Percentiles rank a stretch among this genome's conserved stretches.
Evolutionary conservation across 176 grass and related monocot genomes (phyloP).

Genomic region (Rhynchospora breviuscula): DNA sequence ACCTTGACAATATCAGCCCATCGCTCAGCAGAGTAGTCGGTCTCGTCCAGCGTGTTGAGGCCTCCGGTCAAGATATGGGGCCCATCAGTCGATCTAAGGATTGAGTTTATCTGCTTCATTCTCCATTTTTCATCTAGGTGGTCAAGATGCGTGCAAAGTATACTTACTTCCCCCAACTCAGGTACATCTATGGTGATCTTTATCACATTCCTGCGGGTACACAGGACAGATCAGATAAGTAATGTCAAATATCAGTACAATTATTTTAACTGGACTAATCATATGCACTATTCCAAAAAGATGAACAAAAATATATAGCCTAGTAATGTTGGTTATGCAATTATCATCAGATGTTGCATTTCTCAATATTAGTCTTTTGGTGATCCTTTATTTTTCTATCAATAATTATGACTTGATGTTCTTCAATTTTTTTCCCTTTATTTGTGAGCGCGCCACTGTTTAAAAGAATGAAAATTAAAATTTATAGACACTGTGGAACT

Average conservation of each 20-base stretch:
- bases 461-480: background rate
- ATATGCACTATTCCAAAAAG: background rate
- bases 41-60: constrained; percentile 81
- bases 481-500: background rate
- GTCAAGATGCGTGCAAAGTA: constrained; percentile 98
- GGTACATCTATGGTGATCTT: constrained; percentile 88
- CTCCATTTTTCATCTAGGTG: constrained; percentile 93
- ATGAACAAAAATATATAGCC: background rate
- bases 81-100: constrained; percentile 49
- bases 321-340: background rate
- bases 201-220: constrained; percentile 71
- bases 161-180: constrained; percentile 61
- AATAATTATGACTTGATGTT: too few relatives aligned
- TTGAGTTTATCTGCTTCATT: constrained; percentile 85
- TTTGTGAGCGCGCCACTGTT: background rate
- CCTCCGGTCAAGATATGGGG: constrained; percentile 87
- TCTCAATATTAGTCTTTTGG: too few relatives aligned
- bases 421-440: background rate
- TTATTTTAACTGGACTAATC: background rate
- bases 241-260: background rate
- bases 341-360: background rate
- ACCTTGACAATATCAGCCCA: constrained; percentile 97
- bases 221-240: background rate
- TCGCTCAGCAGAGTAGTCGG: constrained; percentile 77
- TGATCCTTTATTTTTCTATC: too few relatives aligned